phyloP scores from a whole-genome alignment of 495 filamentous ascomycete genomes.

The Penicillium psychrofluorescens region DNA sequence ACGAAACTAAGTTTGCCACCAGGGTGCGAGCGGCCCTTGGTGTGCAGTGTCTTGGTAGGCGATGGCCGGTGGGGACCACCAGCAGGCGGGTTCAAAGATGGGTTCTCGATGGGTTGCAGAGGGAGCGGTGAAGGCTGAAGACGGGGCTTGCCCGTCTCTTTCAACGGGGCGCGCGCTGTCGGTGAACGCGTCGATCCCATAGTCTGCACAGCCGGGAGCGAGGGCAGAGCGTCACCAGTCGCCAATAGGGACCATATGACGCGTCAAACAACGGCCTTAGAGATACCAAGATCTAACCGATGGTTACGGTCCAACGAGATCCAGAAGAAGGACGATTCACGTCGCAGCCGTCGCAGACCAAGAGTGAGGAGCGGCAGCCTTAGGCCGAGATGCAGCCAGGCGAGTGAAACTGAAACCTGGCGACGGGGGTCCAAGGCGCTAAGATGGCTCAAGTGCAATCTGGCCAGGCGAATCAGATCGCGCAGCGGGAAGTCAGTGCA shows the following conservation, averaged over 20 bases:
- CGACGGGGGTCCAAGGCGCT: constrained; percentile 22
- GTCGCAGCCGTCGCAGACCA: constrained; percentile 10
- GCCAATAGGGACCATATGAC: constrained; percentile 14
- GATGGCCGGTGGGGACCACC: constrained; percentile 46
- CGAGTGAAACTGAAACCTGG: constrained; percentile 8
- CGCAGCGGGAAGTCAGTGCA: constrained; percentile 1
- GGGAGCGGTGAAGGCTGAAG: constrained; percentile 44
- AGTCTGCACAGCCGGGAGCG: constrained; percentile 5
- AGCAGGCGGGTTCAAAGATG: constrained; percentile 46
- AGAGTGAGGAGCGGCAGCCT: constrained; percentile 9
- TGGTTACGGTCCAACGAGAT: constrained; percentile 1
- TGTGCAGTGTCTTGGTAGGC: constrained; percentile 44
- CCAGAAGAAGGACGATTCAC: constrained; percentile 6
- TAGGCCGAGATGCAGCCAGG: constrained; percentile 17
- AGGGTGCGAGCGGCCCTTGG: constrained; percentile 28
- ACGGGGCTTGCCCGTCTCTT: constrained; percentile 36
- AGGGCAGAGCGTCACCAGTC: constrained; percentile 8
- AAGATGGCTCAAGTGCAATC: constrained; percentile 12
- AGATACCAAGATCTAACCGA: constrained; percentile 6
- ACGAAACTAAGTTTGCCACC: constrained; percentile 40
- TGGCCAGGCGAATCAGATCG: constrained; percentile 9
- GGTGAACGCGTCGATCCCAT: constrained; percentile 68
- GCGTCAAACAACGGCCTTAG: constrained; percentile 14
- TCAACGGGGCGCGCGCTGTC: constrained; percentile 48
- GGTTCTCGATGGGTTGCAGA: constrained; percentile 40